A percentile compares a stretch with the other conserved stretches of the same genome.
phyloP scores from a whole-genome alignment of 164 flowering plant genomes.

The Vitis cinerea region DNA sequence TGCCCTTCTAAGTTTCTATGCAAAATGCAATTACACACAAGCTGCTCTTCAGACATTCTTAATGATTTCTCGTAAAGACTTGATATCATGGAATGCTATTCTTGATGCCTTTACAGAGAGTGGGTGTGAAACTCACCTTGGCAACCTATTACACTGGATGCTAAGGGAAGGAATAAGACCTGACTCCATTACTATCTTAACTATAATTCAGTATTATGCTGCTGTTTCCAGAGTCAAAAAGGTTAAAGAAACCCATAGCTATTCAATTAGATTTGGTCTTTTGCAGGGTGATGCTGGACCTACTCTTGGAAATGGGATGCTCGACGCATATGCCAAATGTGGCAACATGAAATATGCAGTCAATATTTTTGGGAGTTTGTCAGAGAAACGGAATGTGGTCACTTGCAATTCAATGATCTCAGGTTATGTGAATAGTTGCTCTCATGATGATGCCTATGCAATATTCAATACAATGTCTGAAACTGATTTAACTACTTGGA shows the following conservation, averaged over 20 bases:
- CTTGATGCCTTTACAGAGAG: constrained; percentile 55
- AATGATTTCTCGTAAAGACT: constrained; percentile 43
- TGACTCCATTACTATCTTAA: constrained; percentile 61
- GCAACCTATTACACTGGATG: constrained; percentile 43
- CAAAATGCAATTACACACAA: constrained; percentile 43
- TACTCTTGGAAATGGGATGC: constrained; percentile 56
- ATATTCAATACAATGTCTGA: constrained; percentile 46
- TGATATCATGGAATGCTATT: constrained; percentile 84
- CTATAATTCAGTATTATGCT: constrained; percentile 38
- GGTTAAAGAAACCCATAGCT: constrained; percentile 68
- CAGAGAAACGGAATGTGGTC: constrained; percentile 44
- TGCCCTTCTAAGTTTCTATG: constrained; percentile 69
- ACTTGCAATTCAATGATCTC: constrained; percentile 62
- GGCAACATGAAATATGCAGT: constrained; percentile 53
- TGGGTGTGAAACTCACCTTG: constrained; percentile 25
- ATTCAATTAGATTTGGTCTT: constrained; percentile 41
- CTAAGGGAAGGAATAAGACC: constrained; percentile 50
- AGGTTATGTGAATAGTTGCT: constrained; percentile 39
- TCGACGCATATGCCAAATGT: constrained; percentile 82
- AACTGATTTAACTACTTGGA: constrained; percentile 71
- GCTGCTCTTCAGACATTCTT: constrained; percentile 50
- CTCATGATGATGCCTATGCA: constrained; percentile 36
- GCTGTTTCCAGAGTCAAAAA: constrained; percentile 20
- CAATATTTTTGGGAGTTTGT: constrained; percentile 49
- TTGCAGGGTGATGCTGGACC: constrained; percentile 30